These are phyloP conservation scores for Graphilbum fragrans DNA, from an alignment of 2,329 filamentous ascomycete species.

Conservation along the genomic window DNA sequence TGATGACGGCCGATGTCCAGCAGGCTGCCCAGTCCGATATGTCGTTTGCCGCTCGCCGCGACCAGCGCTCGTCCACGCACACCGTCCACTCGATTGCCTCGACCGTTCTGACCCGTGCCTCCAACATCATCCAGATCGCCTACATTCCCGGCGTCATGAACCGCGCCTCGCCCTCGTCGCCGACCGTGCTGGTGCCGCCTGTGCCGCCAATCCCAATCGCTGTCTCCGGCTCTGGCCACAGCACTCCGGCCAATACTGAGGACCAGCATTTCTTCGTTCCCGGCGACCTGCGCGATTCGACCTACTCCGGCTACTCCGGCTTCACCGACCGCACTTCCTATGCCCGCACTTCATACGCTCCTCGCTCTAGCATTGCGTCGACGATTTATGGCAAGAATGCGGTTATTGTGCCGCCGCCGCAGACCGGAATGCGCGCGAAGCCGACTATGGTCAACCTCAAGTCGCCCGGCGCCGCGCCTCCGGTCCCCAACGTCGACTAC, in stretches of 20 bases:
- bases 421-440: constrained; percentile 77
- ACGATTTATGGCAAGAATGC: constrained; percentile 91
- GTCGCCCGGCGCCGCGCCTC: constrained; percentile 52
- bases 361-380: constrained; percentile 69
- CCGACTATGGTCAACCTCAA: constrained; percentile 91
- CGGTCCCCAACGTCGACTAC: constrained; percentile 60
- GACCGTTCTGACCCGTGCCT: constrained; percentile 87
- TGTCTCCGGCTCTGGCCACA: constrained; percentile 36
- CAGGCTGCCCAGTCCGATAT: constrained; percentile 36
- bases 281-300: constrained; percentile 79
- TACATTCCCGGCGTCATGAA: constrained; percentile 98
- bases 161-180: constrained; percentile 73
- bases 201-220: constrained; percentile 80
- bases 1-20: constrained; percentile 46
- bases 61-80: constrained; percentile 64
- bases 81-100: constrained; percentile 89
- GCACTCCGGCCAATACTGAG: constrained; percentile 44
- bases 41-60: constrained; percentile 36
- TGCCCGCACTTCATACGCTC: constrained; percentile 44
- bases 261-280: constrained; percentile 93
- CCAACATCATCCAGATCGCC: constrained; percentile 98
- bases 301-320: constrained; percentile 66
- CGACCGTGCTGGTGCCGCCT: constrained; percentile 71
- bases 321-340: constrained; percentile 50
- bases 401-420: constrained; percentile 68